phyloP scores from a whole-genome alignment of 306 rosid genomes.

The Coriaria nepalensis region DNA sequence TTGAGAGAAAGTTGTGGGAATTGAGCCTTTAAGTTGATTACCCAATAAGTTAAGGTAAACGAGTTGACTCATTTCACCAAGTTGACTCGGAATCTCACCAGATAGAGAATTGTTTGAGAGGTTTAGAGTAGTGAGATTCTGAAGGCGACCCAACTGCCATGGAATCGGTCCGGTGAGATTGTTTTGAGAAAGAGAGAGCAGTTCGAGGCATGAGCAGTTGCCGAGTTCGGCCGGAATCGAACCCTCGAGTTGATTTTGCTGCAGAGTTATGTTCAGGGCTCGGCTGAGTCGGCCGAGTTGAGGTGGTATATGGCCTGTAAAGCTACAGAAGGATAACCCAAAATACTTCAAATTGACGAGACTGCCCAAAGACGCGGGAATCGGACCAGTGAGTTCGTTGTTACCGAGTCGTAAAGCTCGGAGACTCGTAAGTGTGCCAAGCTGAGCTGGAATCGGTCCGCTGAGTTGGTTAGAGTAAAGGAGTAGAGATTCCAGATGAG shows the following conservation, averaged over 20 bases:
- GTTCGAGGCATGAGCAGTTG: conserved; percentile 59
- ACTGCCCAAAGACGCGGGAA: conserved; percentile 66
- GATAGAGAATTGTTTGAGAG: conserved; percentile 50
- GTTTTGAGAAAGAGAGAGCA: conserved; percentile 56
- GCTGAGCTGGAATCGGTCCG: conserved; percentile 52
- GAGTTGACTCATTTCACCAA: conserved; percentile 50
- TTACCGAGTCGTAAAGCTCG: conserved; percentile 72
- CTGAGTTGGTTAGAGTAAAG: conserved; percentile 64
- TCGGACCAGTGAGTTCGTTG: conserved; percentile 49
- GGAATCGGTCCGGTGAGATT: conserved; percentile 63
- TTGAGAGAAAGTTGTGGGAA: conserved; percentile 45
- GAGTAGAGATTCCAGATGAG: conserved; percentile 52
- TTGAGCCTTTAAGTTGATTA: conserved; percentile 53
- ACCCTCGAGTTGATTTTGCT: conserved; percentile 54
- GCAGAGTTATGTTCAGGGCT: conserved; percentile 41
- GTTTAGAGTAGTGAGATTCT: conserved; percentile 49
- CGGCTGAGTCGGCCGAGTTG: conserved; percentile 52
- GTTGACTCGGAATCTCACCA: conserved; percentile 65
- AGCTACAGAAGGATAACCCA: conserved; percentile 58
- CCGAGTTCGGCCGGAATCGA: conserved; percentile 68
- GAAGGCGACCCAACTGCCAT: conserved; percentile 37
- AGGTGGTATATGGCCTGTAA: conserved; percentile 55
- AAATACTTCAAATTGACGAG: conserved; percentile 39
- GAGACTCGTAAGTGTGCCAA: conserved; percentile 52
- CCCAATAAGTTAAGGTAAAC: conserved; percentile 55